phyloP scores from a whole-genome alignment of 352 stramenopile species.

The Poterioochromonas sp. region DNA sequence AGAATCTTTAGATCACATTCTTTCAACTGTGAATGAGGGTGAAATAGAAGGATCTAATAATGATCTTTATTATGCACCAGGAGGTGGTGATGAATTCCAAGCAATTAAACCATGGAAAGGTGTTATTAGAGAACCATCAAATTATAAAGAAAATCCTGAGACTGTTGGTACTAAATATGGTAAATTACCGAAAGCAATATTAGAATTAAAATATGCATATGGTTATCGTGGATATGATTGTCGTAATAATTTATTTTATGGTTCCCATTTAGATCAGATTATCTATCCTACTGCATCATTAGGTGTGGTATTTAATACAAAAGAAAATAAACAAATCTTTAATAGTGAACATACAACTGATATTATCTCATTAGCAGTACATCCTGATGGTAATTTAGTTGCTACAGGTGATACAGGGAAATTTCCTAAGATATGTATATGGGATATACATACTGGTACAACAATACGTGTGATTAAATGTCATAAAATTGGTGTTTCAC shows the following conservation, averaged over 20 bases:
- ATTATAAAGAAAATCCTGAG: conserved; percentile 36
- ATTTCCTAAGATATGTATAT: conserved; percentile 55
- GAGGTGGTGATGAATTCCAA: neutral
- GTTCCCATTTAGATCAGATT: conserved; percentile 63
- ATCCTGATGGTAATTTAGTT: conserved; percentile 64
- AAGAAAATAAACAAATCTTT: conserved; percentile 60
- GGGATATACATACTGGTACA: conserved; percentile 66
- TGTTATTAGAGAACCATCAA: conserved; percentile 46
- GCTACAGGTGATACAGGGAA: conserved; percentile 53
- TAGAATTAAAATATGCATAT: conserved; percentile 66
- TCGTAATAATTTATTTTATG: conserved; percentile 63
- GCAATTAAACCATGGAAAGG: conserved; percentile 56
- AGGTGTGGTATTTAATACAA: conserved; percentile 67
- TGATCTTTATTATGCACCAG: too few relatives aligned
- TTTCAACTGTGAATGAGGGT: neutral
- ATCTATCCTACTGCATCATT: conserved; percentile 63
- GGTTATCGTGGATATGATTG: conserved; percentile 57
- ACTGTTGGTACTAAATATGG: too few relatives aligned
- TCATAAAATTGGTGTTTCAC: conserved; percentile 55
- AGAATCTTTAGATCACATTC: neutral
- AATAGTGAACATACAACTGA: conserved; percentile 65
- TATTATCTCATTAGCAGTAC: conserved; percentile 60
- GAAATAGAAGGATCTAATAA: too few relatives aligned
- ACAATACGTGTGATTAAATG: conserved; percentile 56
- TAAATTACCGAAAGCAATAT: conserved; percentile 42